Percentiles rank a stretch among this genome's conserved stretches.
phyloP scores from a whole-genome alignment of 2,329 filamentous ascomycete species.

The Colletotrichum sp. region DNA sequence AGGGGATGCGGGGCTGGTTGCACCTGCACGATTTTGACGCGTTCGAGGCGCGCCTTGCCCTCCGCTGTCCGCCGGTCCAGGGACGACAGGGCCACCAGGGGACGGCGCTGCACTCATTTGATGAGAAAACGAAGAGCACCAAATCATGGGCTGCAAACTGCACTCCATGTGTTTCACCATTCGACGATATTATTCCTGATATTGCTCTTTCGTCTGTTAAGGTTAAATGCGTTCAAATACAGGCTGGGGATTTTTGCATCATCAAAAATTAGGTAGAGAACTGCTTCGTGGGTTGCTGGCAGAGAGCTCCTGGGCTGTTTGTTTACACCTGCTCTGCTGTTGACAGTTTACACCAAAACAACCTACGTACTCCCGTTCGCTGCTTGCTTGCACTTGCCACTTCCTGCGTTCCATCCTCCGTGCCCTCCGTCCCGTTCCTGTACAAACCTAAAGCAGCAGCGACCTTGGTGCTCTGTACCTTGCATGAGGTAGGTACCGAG shows the following conservation, averaged over 20 bases:
- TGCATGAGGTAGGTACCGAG: not conserved
- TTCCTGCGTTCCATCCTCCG: not conserved
- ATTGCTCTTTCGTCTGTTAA: not conserved
- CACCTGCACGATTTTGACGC: conserved; percentile 21
- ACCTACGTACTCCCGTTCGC: not conserved
- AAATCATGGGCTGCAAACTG: not conserved
- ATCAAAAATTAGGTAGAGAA: not conserved
- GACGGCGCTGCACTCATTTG: not conserved
- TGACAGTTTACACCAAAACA: not conserved
- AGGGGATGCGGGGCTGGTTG: not conserved
- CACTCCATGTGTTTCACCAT: not conserved
- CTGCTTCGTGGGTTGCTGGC: not conserved
- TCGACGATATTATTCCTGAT: not conserved
- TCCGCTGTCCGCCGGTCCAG: not conserved
- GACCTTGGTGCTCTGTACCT: not conserved
- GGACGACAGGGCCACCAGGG: not conserved
- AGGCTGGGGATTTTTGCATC: not conserved
- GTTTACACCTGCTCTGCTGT: not conserved
- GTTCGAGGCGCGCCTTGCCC: conserved; percentile 13
- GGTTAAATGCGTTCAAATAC: not conserved
- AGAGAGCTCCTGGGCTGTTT: not conserved
- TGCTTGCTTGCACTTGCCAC: not conserved
- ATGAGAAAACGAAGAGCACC: not conserved
- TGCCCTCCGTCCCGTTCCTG: not conserved
- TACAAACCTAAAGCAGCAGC: not conserved